Percentiles rank a stretch among this genome's conserved stretches.
Conservation (phyloP, 2,329 filamentous ascomycete species). For the Dactylellina cionopaga region DNA sequence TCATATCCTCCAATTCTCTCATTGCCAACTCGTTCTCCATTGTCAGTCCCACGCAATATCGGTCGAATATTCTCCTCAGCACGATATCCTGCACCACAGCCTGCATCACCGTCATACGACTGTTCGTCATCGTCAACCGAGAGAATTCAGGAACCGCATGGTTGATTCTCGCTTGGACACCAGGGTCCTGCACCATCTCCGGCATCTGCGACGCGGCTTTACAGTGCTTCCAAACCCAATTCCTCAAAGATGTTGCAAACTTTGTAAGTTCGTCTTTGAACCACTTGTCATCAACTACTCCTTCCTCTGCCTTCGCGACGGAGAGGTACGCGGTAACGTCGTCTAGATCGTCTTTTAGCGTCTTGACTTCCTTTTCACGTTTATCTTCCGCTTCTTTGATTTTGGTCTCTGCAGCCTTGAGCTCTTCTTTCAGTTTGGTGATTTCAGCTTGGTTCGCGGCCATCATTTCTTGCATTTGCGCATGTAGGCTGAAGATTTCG, state of each 20-base stretch:
- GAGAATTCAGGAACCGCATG: slow-evolving; percentile 44
- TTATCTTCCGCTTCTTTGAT: slow-evolving; percentile 46
- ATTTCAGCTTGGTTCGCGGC: slow-evolving; percentile 47
- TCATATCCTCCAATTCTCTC: slow-evolving; percentile 35
- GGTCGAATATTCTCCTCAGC: slow-evolving; percentile 35
- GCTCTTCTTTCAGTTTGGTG: slow-evolving; percentile 35
- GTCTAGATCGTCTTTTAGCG: slow-evolving; percentile 44
- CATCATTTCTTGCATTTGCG: slow-evolving; percentile 53
- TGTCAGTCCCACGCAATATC: slow-evolving; percentile 47
- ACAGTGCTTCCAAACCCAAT: slow-evolving; percentile 52
- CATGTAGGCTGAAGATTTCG: slow-evolving; percentile 43
- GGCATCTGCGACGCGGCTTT: slow-evolving; percentile 49
- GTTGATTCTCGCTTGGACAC: slow-evolving; percentile 27
- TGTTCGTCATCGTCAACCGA: slow-evolving; percentile 50
- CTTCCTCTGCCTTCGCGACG: slow-evolving; percentile 47
- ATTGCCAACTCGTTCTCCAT: slow-evolving; percentile 38
- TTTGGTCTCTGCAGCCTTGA: slow-evolving; percentile 40
- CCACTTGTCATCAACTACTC: slow-evolving; percentile 48
- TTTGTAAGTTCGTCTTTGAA: slow-evolving; percentile 44
- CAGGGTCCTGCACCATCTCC: slow-evolving; percentile 28
- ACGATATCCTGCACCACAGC: slow-evolving; percentile 51
- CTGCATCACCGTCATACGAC: slow-evolving; percentile 53
- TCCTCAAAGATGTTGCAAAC: slow-evolving; percentile 33
- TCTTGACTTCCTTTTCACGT: slow-evolving; percentile 40
- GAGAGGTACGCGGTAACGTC: slow-evolving; percentile 50